These are phyloP conservation scores for Ceratocystis colombiana DNA, from an alignment of 2,329 filamentous ascomycete genomes.

Conservation along the genomic window DNA sequence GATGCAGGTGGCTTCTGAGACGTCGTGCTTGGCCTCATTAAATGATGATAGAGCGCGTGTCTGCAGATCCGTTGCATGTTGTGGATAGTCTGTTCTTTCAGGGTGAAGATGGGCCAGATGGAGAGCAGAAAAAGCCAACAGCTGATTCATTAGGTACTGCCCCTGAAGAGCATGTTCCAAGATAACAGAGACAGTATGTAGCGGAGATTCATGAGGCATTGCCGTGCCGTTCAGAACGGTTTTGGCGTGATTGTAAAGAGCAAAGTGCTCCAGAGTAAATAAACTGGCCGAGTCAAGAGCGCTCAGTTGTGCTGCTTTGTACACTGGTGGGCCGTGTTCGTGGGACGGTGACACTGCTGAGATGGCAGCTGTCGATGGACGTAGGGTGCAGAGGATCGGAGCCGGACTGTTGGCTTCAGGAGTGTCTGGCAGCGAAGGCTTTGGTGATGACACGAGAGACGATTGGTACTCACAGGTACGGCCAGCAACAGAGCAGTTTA, in stretches of 20 bases:
- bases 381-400: background rate
- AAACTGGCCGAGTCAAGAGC: slow-evolving; percentile 24
- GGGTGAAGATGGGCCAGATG: slow-evolving; percentile 33
- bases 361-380: background rate
- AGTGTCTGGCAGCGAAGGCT: background rate
- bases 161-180: slow-evolving; percentile 30
- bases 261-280: slow-evolving; percentile 35
- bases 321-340: background rate
- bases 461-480: slow-evolving; percentile 32
- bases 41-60: slow-evolving; percentile 34
- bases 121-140: slow-evolving; percentile 39
- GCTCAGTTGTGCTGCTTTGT: background rate
- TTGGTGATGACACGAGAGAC: slow-evolving; percentile 16
- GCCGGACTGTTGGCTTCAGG: background rate
- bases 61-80: slow-evolving; percentile 38
- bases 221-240: slow-evolving; percentile 30
- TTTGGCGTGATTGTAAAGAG: slow-evolving; percentile 31
- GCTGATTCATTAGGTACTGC: slow-evolving; percentile 40
- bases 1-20: background rate
- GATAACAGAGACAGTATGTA: background rate
- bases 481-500: slow-evolving; percentile 35
- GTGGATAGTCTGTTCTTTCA: slow-evolving; percentile 30
- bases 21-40: background rate
- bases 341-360: background rate
- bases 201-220: background rate